Conservation (phyloP, 306 rosid genomes). For the Pueraria montana region DNA sequence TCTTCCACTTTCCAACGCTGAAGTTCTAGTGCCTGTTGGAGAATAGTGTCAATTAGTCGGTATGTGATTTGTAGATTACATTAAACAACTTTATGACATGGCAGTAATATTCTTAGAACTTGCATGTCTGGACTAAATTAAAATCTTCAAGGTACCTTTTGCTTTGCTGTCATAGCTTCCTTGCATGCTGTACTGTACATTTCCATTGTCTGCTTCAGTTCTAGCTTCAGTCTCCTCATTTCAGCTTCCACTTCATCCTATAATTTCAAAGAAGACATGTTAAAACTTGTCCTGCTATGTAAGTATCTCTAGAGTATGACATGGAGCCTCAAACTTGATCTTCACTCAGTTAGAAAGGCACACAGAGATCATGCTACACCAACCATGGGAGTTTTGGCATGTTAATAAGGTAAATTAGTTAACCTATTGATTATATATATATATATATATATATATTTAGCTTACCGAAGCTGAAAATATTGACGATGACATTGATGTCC, state of each 20-base stretch:
- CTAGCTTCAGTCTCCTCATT: constrained; percentile 85
- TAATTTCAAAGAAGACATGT: constrained; percentile 31
- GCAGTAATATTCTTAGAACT: neutral
- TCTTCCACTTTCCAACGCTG: constrained; percentile 81
- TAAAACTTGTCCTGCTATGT: neutral
- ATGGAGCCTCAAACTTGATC: constrained; percentile 2
- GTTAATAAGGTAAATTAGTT: neutral
- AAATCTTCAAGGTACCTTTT: constrained; percentile 72
- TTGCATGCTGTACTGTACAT: constrained; percentile 87
- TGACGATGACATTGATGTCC: constrained; percentile 36
- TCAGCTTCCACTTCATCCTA: constrained; percentile 90
- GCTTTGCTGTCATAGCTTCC: constrained; percentile 75
- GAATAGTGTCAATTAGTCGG: constrained; percentile 8
- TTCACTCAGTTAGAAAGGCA: neutral
- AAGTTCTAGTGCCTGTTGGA: constrained; percentile 71
- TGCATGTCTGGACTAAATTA: too few relatives aligned
- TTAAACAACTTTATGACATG: neutral
- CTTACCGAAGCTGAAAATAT: constrained; percentile 56
- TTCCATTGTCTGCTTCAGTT: constrained; percentile 90
- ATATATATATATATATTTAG: neutral
- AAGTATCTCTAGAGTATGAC: neutral
- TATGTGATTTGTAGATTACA: neutral
- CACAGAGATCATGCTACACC: neutral
- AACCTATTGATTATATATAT: neutral
- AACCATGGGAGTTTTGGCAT: neutral